phyloP scores from a whole-genome alignment of 73 alveolate genomes.

The Paramecium octaurelia region DNA sequence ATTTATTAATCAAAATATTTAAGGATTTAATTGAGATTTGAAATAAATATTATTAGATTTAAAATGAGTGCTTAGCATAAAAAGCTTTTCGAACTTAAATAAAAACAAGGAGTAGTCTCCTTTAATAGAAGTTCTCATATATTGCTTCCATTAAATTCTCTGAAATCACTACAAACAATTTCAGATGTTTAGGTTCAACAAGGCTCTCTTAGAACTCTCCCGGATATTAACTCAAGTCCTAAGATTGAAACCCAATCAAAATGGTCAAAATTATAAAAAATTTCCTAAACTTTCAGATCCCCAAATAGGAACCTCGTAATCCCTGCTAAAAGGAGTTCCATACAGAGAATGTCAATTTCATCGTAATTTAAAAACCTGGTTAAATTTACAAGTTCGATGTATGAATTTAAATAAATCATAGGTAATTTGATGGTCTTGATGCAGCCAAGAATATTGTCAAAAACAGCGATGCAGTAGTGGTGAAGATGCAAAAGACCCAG shows the following conservation, averaged over 20 bases:
- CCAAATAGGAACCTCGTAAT: background rate
- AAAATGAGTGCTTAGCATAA: background rate
- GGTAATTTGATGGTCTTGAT: slow-evolving; percentile 6
- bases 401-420: background rate
- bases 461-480: background rate
- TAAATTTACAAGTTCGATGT: background rate
- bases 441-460: background rate
- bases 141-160: background rate
- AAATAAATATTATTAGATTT: background rate
- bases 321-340: background rate
- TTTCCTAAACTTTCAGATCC: background rate
- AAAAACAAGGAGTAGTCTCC: background rate
- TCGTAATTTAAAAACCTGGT: background rate
- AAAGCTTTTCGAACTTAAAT: background rate
- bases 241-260: background rate
- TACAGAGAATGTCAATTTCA: background rate
- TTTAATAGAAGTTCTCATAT: background rate
- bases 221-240: background rate
- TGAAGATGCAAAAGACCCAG: background rate
- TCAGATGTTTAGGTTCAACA: background rate
- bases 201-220: background rate
- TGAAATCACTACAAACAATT: background rate
- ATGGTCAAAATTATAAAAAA: background rate
- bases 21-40: background rate
- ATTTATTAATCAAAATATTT: background rate